Conservation (phyloP, 768 basidiomycete genomes). For the Phylloporus sp. region DNA sequence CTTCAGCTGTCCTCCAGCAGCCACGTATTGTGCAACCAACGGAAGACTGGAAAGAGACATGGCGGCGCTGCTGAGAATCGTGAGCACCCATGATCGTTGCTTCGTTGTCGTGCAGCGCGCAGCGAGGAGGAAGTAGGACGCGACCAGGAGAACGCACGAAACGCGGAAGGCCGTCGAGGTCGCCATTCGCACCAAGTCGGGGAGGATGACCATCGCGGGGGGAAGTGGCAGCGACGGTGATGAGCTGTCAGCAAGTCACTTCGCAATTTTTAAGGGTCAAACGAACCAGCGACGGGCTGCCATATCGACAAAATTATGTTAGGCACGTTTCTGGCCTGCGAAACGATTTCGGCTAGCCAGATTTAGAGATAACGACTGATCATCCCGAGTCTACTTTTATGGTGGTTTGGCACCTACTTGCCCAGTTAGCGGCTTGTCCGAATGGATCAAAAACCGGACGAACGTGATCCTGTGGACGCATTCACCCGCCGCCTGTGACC, state of each 20-base stretch:
- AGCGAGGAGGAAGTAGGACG: slow-evolving; percentile 30
- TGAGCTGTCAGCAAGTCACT: slow-evolving; percentile 3
- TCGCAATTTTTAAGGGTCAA: slow-evolving; percentile 25
- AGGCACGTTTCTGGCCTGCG: slow-evolving; percentile 25
- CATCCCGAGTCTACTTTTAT: slow-evolving; percentile 8
- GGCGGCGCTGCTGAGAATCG: slow-evolving; percentile 34
- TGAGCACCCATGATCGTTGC: slow-evolving; percentile 47
- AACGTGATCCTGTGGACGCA: slow-evolving; percentile 19
- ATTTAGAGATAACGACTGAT: slow-evolving; percentile 16
- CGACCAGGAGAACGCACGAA: slow-evolving; percentile 14
- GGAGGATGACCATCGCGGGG: slow-evolving; percentile 21
- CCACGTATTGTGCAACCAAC: slow-evolving; percentile 29
- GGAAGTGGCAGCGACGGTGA: slow-evolving; percentile 21
- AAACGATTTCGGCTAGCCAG: slow-evolving; percentile 15
- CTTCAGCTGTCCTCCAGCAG: slow-evolving; percentile 25
- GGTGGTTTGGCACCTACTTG: slow-evolving; percentile 2
- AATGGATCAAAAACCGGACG: slow-evolving; percentile 2
- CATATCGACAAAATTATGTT: slow-evolving; percentile 10
- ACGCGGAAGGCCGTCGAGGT: slow-evolving; percentile 22
- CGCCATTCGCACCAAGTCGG: slow-evolving; percentile 16
- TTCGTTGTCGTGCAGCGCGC: slow-evolving; percentile 31
- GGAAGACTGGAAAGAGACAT: slow-evolving; percentile 43
- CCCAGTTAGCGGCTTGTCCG: background rate
- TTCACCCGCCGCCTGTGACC: too few relatives aligned
- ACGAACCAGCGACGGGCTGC: slow-evolving; percentile 9